phyloP scores from a whole-genome alignment of 108 stramenopile species.

The Bacterosira constricta region DNA sequence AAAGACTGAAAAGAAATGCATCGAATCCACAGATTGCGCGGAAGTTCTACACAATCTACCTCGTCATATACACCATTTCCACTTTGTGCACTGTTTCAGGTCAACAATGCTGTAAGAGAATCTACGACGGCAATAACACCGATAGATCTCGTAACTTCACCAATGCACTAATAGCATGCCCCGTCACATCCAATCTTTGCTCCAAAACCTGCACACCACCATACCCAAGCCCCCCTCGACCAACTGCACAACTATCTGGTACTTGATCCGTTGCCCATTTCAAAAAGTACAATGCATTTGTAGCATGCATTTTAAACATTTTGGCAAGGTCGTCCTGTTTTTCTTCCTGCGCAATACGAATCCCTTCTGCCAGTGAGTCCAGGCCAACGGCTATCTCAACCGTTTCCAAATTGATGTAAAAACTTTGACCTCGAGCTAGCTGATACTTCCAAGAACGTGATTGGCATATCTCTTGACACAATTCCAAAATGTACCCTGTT shows the following conservation, averaged over 20 bases:
- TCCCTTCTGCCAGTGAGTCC: slow-evolving; percentile 49
- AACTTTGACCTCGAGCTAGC: slow-evolving; percentile 29
- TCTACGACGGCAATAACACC: no score
- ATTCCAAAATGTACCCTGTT: slow-evolving; percentile 16
- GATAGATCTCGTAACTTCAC: slow-evolving; percentile 2
- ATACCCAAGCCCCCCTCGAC: slow-evolving; percentile 52
- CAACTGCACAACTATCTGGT: slow-evolving; percentile 14
- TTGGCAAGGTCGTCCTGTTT: neutral
- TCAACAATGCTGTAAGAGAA: no score
- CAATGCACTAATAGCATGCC: slow-evolving; percentile 48
- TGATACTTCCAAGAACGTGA: slow-evolving; percentile 50
- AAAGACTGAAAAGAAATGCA: no score
- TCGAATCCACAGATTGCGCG: no score
- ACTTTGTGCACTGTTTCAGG: no score
- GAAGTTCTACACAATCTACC: no score
- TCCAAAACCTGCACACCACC: slow-evolving; percentile 46
- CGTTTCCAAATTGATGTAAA: slow-evolving; percentile 54
- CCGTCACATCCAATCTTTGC: slow-evolving; percentile 58
- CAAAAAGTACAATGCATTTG: slow-evolving; percentile 45
- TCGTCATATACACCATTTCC: no score
- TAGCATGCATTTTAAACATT: slow-evolving; percentile 12
- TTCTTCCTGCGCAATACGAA: slow-evolving; percentile 7
- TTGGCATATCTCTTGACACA: slow-evolving; percentile 45
- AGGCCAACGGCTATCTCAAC: slow-evolving; percentile 57
- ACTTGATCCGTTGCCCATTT: slow-evolving; percentile 40